phyloP scores from a whole-genome alignment of 1,284 basidiomycete species.

The Marasmius fiardii region DNA sequence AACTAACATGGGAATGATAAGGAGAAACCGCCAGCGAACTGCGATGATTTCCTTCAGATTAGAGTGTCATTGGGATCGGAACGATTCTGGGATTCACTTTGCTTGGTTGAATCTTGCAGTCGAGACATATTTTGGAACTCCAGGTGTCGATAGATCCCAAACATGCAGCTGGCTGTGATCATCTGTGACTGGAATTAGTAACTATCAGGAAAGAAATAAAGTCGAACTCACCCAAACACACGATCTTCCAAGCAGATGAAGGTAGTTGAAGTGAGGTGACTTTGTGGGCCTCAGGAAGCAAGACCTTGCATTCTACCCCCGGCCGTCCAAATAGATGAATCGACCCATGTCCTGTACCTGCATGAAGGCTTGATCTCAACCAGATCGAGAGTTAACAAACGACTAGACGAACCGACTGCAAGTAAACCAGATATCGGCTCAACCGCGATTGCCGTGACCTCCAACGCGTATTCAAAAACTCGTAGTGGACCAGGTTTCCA shows the following conservation, averaged over 20 bases:
- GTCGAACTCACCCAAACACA: conserved; percentile 57
- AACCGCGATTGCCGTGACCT: conserved; percentile 60
- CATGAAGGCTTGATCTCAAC: conserved; percentile 2
- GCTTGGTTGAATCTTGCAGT: conserved; percentile 47
- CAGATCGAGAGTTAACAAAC: not conserved
- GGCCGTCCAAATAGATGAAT: conserved; percentile 67
- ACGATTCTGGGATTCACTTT: conserved; percentile 27
- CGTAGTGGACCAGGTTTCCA: conserved; percentile 52
- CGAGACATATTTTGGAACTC: conserved; percentile 52
- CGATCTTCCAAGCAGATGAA: conserved; percentile 49
- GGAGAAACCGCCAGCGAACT: conserved; percentile 67
- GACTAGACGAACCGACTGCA: conserved; percentile 51
- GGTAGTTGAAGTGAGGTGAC: conserved; percentile 68
- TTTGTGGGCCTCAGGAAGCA: conserved; percentile 45
- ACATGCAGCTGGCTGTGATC: conserved; percentile 62
- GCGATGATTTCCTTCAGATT: conserved; percentile 3
- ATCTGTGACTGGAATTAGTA: conserved; percentile 38
- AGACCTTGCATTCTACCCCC: conserved; percentile 53
- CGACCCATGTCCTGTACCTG: conserved; percentile 57
- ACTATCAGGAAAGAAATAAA: not conserved
- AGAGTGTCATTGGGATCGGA: conserved; percentile 3
- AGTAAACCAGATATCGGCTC: conserved; percentile 75
- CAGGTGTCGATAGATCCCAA: conserved; percentile 60
- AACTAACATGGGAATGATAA: conserved; percentile 72
- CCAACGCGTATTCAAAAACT: conserved; percentile 47